Evolutionary conservation across 1,284 basidiomycete species (phyloP).

Genomic region (Waitea zeae): DNA sequence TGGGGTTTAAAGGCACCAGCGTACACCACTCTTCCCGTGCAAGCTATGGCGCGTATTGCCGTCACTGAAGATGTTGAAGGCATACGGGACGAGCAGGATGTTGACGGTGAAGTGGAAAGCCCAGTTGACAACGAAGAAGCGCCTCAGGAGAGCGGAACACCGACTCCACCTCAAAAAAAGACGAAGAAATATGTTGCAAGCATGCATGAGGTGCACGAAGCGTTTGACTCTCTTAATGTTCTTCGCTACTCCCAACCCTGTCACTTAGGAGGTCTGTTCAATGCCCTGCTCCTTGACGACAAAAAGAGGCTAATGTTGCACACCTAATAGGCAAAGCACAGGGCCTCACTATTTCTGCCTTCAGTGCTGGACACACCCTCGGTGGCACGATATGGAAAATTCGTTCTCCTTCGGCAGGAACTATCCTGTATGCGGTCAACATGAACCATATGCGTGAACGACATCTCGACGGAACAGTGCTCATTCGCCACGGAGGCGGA

Average conservation of each 20-base stretch:
- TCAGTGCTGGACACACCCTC: constrained; percentile 89
- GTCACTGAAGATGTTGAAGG: constrained; percentile 72
- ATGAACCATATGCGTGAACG: constrained; percentile 96
- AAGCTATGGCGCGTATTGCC: constrained; percentile 90
- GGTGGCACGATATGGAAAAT: constrained; percentile 99
- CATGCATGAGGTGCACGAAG: constrained; percentile 77
- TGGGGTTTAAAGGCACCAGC: constrained; percentile 85
- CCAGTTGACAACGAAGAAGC: constrained; percentile 8
- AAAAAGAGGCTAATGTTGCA: constrained; percentile 2
- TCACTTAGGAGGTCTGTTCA: constrained; percentile 69
- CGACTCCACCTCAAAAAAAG: constrained; percentile 6
- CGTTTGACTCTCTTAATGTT: constrained; percentile 85
- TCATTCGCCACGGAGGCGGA: constrained; percentile 52
- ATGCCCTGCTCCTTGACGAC: neutral
- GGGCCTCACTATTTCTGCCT: constrained; percentile 89
- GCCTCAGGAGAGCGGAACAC: constrained; percentile 6
- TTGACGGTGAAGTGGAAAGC: constrained; percentile 20
- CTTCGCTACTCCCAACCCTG: constrained; percentile 92
- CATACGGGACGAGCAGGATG: constrained; percentile 59
- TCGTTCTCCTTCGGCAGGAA: constrained; percentile 89
- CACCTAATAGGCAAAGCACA: constrained; percentile 75
- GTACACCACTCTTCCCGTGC: constrained; percentile 93
- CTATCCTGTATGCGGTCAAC: constrained; percentile 89
- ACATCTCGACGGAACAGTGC: constrained; percentile 89
- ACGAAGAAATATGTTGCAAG: constrained; percentile 55